Evolutionary conservation across 192 early-diverging fungal genomes (phyloP), one percentile per base, ranked within the genome.

Genomic region (Chytriomyces sp.): DNA sequence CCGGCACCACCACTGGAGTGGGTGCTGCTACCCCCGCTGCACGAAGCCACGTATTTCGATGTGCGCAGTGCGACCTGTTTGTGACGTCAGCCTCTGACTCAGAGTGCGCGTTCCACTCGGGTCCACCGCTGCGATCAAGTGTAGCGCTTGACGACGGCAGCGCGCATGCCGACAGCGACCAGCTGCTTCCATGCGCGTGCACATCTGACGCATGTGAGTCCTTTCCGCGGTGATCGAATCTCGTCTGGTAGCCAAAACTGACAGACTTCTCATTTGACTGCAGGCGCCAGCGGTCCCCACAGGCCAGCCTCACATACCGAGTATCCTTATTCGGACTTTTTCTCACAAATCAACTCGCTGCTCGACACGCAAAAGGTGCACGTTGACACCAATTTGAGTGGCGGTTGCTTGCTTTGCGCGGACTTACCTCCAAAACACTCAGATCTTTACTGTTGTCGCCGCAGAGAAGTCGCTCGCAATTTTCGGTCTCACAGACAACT

Each of bases 261-360:
- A 6, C n/a, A 0, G 8, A 25, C 38, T 17, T 19, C 2, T 30
- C 17, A 22, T 26, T 14, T 8, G 7, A 49, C 12, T 6, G 22
- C n/a, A 68, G 65, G 65, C 37, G 5, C 17, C 34, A 5, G 6
- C 17, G 52, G 30, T 17, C 10, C 31, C 1, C 68, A 70, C 37
- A 17, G 56, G 1, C 55, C 8, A 31, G 30, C 39, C 10, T 33
- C 34, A 2, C 68, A 70, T 34, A 22, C 68, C 1, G 68, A 70
- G 19, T 70, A 70, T 39, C 6, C 8, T 2, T 70, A 70, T 31
- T 70, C 68, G 12, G 6, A 19, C 36, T 70, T 70, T 57, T 70
- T 59, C 44, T 12, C 68, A 12, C 25, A 57, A 33, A 8, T 38
- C 3, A 70, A 59, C 31, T 26, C 31, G 5, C 68, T 70, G 7